A percentile compares a stretch with the other conserved stretches of the same genome.
Conservation (phyloP, 805 yeast genomes). For the Saccharomycopsis sp. region DNA sequence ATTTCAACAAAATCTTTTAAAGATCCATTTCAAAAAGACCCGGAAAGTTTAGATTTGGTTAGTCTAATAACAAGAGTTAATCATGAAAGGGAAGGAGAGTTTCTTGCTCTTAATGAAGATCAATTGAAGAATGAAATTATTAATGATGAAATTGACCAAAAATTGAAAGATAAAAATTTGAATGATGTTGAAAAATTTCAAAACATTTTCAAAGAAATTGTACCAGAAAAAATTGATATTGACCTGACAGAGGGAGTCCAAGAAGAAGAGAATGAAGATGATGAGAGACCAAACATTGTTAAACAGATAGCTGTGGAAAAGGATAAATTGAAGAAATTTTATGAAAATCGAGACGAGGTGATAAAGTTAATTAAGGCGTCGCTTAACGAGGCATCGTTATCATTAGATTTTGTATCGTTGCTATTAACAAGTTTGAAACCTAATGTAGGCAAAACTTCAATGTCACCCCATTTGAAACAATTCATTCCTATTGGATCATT, state of each 20-base stretch:
- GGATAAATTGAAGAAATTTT: constrained; percentile 30
- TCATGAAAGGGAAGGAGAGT: constrained; percentile 13
- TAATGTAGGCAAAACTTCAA: constrained; percentile 77
- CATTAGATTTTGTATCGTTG: constrained; percentile 81
- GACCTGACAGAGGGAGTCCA: not conserved
- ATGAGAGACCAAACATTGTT: not conserved
- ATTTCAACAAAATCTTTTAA: constrained; percentile 13
- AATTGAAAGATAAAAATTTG: constrained; percentile 1
- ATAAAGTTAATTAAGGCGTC: constrained; percentile 54
- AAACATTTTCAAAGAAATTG: constrained; percentile 6
- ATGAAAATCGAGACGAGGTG: constrained; percentile 45
- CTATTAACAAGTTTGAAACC: constrained; percentile 77
- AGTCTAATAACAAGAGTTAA: constrained; percentile 11
- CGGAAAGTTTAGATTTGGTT: constrained; percentile 8
- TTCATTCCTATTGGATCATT: constrained; percentile 72
- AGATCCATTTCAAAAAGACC: constrained; percentile 16
- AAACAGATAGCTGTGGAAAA: constrained; percentile 21
- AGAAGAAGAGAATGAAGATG: not conserved
- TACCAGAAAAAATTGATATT: not conserved
- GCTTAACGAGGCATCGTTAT: constrained; percentile 79
- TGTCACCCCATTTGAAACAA: constrained; percentile 76
- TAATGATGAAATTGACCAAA: constrained; percentile 6
- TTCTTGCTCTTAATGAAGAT: constrained; percentile 14
- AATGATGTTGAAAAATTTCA: constrained; percentile 2
- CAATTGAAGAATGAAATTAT: constrained; percentile 13